Evolutionary conservation across 768 basidiomycete species (phyloP).

Genomic region (Serendipita sp.): DNA sequence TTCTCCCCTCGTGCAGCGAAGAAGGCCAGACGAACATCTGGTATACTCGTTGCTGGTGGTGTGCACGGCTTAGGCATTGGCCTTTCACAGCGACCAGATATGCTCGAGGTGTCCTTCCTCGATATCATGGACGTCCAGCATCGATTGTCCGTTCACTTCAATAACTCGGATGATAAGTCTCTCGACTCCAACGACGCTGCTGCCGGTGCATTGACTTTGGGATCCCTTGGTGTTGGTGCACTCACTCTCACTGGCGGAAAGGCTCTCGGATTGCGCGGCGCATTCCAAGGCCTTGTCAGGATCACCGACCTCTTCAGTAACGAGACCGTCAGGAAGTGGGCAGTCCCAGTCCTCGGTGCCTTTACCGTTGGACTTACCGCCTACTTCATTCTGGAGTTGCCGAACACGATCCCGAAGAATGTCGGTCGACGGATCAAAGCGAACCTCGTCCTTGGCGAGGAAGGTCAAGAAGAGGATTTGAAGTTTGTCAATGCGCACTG

Average conservation of each 20-base stretch:
- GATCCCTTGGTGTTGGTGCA: conserved; percentile 69
- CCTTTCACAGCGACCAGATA: conserved; percentile 57
- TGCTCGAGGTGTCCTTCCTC: conserved; percentile 63
- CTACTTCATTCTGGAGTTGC: conserved; percentile 78
- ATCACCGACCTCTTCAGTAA: conserved; percentile 67
- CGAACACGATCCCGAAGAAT: conserved; percentile 73
- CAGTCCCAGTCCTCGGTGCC: conserved; percentile 69
- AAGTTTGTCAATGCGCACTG: conserved; percentile 53
- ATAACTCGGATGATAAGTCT: conserved; percentile 17
- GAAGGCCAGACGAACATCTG: conserved; percentile 23
- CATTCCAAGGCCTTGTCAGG: conserved; percentile 66
- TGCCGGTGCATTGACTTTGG: conserved; percentile 51
- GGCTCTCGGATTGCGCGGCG: conserved; percentile 52
- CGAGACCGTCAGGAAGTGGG: conserved; percentile 72
- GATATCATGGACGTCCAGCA: conserved; percentile 81
- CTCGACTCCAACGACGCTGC: conserved; percentile 23
- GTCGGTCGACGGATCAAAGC: conserved; percentile 71
- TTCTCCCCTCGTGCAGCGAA: conserved; percentile 39
- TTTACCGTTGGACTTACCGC: conserved; percentile 54
- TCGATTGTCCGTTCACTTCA: conserved; percentile 55
- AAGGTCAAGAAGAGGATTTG: conserved; percentile 31
- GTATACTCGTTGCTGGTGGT: conserved; percentile 61
- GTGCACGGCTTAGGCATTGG: conserved; percentile 68
- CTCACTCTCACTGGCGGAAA: conserved; percentile 82
- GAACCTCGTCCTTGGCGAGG: conserved; percentile 31